Evolutionary conservation across 225 moss, liverwort and hornwort genomes (phyloP), one percentile per base, ranked within the genome.

Genomic region (Rhytidiadelphus loreus): DNA sequence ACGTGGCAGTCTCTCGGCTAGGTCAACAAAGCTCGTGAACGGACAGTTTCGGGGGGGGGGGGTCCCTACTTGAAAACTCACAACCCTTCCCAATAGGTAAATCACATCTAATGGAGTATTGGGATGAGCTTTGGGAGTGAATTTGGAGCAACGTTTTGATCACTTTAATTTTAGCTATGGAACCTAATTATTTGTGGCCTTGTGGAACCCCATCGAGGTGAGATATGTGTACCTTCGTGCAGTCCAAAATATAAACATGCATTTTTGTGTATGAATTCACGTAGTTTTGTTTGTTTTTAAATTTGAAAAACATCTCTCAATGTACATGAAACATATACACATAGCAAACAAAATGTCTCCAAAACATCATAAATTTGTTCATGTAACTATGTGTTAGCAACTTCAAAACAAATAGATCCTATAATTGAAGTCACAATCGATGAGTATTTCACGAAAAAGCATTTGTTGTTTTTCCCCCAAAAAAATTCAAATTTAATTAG

Each of bases 161-260:
- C 2, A 8, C n/a, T 3, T 22, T 52, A 2, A 52, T 44, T 16
- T 72, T 44, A 29, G 72, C 17, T 1, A 72, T 29, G 10, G 3
- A 43, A 15, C 3, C 6, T 3, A 15, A 16, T n/a, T 71, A 33
- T 33, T 50, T 46, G 8, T 0, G 3, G 8, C 13, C 1, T 33
- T 6, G 0, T 3, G 9, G 35, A 7, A 21, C 12, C 21, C 13
- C 3, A 0, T 21, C 20, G 22, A 76, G 12, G 76, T 33, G 13
- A 52, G 33, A 17, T 4, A 6, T 2, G 3, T 52, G 33, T 52
- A 9, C 9, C 1, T 2, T 76, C 0, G 0, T 13, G 9, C 21
- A 52, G 22, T 35, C 12, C 23, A 52, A 14, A 35, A 52, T 35
- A 32, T 23, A 8, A 52, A 8, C 22, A 33, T 50, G 50, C 8